phyloP scores from a whole-genome alignment of 768 basidiomycete genomes.

The Polyporus arcularius region DNA sequence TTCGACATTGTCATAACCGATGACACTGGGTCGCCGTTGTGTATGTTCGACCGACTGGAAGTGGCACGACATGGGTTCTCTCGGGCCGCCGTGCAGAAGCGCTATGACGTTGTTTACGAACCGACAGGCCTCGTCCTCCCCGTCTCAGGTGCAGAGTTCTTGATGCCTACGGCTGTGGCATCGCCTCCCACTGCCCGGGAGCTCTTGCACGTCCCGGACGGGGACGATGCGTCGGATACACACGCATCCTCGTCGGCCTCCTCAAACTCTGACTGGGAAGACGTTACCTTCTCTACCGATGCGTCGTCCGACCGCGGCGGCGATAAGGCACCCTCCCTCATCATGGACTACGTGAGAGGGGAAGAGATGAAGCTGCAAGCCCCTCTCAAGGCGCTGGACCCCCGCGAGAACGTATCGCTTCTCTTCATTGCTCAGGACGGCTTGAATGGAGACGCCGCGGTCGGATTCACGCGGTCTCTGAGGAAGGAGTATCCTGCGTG shows the following conservation, averaged over 20 bases:
- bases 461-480: constrained; percentile 34
- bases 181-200: too few species aligned
- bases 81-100: constrained; percentile 16
- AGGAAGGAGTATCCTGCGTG: constrained; percentile 34
- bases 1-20: constrained; percentile 33
- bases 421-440: constrained; percentile 35
- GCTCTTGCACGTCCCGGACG: background rate
- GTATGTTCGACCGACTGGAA: constrained; percentile 20
- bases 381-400: constrained; percentile 13
- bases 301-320: background rate
- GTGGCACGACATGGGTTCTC: constrained; percentile 17
- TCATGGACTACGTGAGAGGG: constrained; percentile 19
- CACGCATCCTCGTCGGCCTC: background rate
- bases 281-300: too few species aligned
- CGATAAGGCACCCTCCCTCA: background rate
- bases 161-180: too few species aligned
- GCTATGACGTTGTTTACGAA: constrained; percentile 21
- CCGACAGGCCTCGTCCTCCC: constrained; percentile 11
- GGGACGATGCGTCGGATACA: background rate
- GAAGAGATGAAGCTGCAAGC: constrained; percentile 22
- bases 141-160: background rate
- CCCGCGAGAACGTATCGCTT: constrained; percentile 15
- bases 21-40: constrained; percentile 28
- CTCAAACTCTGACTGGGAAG: too few species aligned
- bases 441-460: constrained; percentile 32